Evolutionary conservation across 108 stramenopile genomes (phyloP), one percentile per base, ranked within the genome.

Genomic region (Cyclotella choctawhatcheeana): DNA sequence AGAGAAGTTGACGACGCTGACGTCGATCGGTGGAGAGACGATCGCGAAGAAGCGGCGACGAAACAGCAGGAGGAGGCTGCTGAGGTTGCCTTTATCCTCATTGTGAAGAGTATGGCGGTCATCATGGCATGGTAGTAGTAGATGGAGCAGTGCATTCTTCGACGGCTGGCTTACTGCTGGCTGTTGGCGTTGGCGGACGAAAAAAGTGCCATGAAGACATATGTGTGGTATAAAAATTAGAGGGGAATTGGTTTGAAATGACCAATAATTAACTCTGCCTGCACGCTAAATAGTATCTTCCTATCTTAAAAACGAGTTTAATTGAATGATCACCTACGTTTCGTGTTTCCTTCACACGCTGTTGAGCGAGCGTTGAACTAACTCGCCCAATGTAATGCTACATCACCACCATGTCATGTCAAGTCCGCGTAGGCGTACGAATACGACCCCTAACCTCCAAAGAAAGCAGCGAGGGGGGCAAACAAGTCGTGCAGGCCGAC

Each of bases 351-450:
- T 40, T 40, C 37, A 40, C 12, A 40, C n/a, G n/a, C n/a, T n/a
- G n/a, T n/a, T n/a, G n/a, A n/a, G n/a, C n/a, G n/a, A n/a, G n/a
- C n/a, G n/a, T n/a, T n/a, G n/a, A n/a, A n/a, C n/a, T n/a, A n/a
- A n/a, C n/a, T n/a, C n/a, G n/a, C 30, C 30, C 0, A 1, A 58
- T 20, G n/a, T 14, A 58, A 27, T n/a, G 26, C 64, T 48, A 6
- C 47, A 56, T 10, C 29, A 56, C 27, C 27, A 30, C 10, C 29
- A 31, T 18, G 10, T 52, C 55, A 27, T 85, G 71, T 18, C 84
- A 83, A 74, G 93, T 94, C 5, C 82, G 89, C 1, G 93, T 94
- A 24, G 93, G 84, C 24, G 91, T 94, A 26, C 82, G 93, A 44
- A 77, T 94, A 35, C 85, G 93, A 3, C 93, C 93, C 18, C 50